Base-by-base conservation (phyloP, 176 grass and related monocot species). In the Dactylis glomerata region DNA sequence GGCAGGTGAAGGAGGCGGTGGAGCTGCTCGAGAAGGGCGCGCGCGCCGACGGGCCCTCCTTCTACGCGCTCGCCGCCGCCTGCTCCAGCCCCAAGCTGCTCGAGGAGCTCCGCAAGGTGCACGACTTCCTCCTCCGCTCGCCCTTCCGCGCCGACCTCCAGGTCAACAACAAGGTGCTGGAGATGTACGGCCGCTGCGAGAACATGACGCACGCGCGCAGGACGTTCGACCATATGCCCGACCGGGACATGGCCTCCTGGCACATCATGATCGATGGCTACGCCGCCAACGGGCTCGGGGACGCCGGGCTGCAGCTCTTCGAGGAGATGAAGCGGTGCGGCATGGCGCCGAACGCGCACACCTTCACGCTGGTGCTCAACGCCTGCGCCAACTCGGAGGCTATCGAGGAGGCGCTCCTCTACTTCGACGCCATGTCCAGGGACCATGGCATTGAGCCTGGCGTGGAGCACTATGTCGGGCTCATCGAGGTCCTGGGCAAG, bases 71-170 rank as follows among this genome's bases (percentile, higher is more conserved):
- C 11, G 87, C 88, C 10, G 76, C 91, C 4, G 85, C 78, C 57
- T 97, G 91, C 89, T 68, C 87, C 38, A 84, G 54, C 3, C 82
- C 89, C 0, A 93, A 92, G 81, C 83, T 85, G 0, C 87, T 97
- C 2, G 94, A 93, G 10, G 91, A 94, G 32, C 91, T 92, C 49
- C 89, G 88, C 31, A 97, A 94, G 89, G 82, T 92, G 57, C 91
- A 94, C 57, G 94, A 97, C 61, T 97, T 83, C 91, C 91, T 97
- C 62, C 91, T 97, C 79, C 88, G 94, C 40, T 97, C 94, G 9
- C 91, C 87, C 0, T 94, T 97, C 89, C 91, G 94, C 0, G 91
- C 65, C 3, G 87, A 94, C 55, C 73, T 94, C 1, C 63, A 81
- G 76, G 54, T 97, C 2, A 94, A 97, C 69, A 97, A 94, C 78